A percentile compares a stretch with the other conserved stretches of the same genome.
phyloP scores from a whole-genome alignment of 768 basidiomycete genomes.

The Naematelia encephala region DNA sequence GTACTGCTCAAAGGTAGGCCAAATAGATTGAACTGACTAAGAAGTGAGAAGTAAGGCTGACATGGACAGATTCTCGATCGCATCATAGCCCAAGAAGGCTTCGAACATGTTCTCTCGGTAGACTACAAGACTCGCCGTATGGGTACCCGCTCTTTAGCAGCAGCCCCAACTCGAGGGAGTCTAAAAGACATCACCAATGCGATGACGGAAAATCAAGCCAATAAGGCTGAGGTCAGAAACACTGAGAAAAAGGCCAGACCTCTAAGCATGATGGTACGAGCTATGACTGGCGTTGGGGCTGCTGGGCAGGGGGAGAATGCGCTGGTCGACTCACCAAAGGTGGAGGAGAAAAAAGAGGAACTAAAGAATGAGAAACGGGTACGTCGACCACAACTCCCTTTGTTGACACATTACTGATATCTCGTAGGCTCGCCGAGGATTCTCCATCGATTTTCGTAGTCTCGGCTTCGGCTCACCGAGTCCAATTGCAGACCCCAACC shows the following conservation, averaged over 20 bases:
- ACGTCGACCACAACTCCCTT: too few species aligned
- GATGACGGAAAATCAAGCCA: background rate
- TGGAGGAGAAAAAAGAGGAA: constrained; percentile 16
- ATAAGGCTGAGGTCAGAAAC: background rate
- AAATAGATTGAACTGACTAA: too few species aligned
- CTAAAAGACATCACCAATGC: constrained; percentile 9
- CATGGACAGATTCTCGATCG: constrained; percentile 74
- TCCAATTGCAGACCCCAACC: background rate
- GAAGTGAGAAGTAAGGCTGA: background rate
- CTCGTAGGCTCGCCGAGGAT: constrained; percentile 39
- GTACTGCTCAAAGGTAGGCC: constrained; percentile 74
- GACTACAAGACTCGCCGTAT: constrained; percentile 58
- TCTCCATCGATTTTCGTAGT: constrained; percentile 46
- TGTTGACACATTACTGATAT: constrained; percentile 1
- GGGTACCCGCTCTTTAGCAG: background rate
- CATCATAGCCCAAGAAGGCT: constrained; percentile 88
- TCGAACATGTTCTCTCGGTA: constrained; percentile 91
- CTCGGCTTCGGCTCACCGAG: constrained; percentile 35
- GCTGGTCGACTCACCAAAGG: constrained; percentile 1
- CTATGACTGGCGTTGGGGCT: constrained; percentile 11
- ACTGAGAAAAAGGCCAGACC: constrained; percentile 36
- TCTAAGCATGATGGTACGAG: constrained; percentile 41
- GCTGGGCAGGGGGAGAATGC: background rate
- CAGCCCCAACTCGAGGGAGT: background rate
- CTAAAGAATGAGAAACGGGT: constrained; percentile 38